Evolutionary conservation across 1,284 basidiomycete species (phyloP), one percentile per base, ranked within the genome.

Genomic region (Trichosporon sp.): DNA sequence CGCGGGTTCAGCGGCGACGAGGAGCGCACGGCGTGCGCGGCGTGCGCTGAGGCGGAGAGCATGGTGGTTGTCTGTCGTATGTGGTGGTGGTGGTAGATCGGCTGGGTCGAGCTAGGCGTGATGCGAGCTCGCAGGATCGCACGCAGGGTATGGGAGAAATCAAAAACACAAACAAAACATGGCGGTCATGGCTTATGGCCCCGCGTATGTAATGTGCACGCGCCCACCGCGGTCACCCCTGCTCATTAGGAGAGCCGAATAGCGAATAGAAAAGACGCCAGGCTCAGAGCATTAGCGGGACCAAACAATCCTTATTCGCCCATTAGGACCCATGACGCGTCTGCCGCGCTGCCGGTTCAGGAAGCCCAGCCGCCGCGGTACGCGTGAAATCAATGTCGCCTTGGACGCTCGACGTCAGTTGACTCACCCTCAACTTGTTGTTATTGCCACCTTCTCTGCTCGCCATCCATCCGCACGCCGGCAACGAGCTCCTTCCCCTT

Each of bases 1-100:
- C 66, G 64, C 7, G 75, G 76, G 62, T 78, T 78, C 21, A 78
- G 60, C 16, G 76, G 76, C 10, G 74, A 75, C 6, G 76, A 78
- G 9, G 71, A 64, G 59, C 40, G 67, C 25, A 63, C 56, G 57
- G 52, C 27, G 65, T 33, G 33, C 40, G 40, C 56, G 57, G 52
- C 27, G 65, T 33, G 33, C 40, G 40, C 40, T 23, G 56, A 31
- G 58, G 64, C 27, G 67, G 66, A 63, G 23, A 67, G 46, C 66
- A 67, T 67, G 33, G 60, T 44, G 10, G 23, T 19, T 14, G 11
- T n/a, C n/a, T n/a, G n/a, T n/a, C n/a, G n/a, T n/a, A n/a, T n/a
- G n/a, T n/a, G n/a, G n/a, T n/a, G n/a, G n/a, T n/a, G 58, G 31
- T n/a, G 37, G 14, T 37, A 25, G 21, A 25, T 37, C 34, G 34